Evolutionary conservation across 2,329 filamentous ascomycete genomes (phyloP), one percentile per base, ranked within the genome.

Genomic region (Leptosphaerulina australis): DNA sequence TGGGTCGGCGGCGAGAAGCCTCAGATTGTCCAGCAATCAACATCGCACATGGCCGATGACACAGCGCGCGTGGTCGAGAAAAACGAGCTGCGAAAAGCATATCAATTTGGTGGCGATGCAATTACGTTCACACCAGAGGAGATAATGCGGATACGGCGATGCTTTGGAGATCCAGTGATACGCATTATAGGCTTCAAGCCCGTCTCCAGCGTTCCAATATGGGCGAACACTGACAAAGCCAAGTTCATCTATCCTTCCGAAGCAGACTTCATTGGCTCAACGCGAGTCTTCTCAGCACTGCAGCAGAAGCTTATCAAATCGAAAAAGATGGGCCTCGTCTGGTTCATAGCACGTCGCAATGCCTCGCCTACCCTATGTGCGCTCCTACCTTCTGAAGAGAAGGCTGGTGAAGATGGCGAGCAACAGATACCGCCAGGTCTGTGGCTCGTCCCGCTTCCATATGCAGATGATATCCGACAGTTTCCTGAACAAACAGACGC

Each of bases 201-300:
- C 5, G 79, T 89, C 21, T 83, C 83, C 1, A 77, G 83, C 63
- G 78, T 97, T 1, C 88, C 89, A 0, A 79, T 88, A 14, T 97
- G 93, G 91, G 90, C 91, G 1, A 91, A 90, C 25, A 80, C 90
- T 38, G 90, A 89, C 67, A 91, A 92, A 62, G 90, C 92, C 0
- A 90, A 86, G 0, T 99, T 97, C 72, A 90, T 99, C 50, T 97
- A 96, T 66, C 94, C 94, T 0, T 94, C 88, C 14, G 94, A 99
- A 73, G 87, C 91, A 56, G 88, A 90, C 55, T 96, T 86, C 63
- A 82, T 97, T 20, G 94, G 94, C 15, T 97, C 92, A 1, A 95
- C 91, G 0, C 86, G 94, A 6, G 91, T 96, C 2, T 99, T 97
- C 70, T 87, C 92, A 2, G 91, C 94, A 0, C 76, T 99, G 17